These are phyloP conservation scores for Solanum bukasovii DNA, from an alignment of 257 asterid species.

Conservation along the genomic window DNA sequence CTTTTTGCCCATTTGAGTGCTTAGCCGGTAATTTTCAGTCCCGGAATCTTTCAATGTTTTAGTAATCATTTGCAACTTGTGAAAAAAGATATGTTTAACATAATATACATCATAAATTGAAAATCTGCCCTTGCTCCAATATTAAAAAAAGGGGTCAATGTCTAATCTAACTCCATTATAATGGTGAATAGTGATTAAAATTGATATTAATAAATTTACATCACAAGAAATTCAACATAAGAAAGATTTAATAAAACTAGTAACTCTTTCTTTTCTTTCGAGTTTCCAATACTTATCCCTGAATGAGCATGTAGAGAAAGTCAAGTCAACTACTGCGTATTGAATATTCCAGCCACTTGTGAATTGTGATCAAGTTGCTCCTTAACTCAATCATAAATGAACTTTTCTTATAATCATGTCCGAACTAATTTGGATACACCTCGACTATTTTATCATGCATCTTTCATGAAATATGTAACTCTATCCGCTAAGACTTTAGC, in stretches of 20 bases:
- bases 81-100: neutral
- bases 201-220: neutral
- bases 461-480: neutral
- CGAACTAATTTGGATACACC: neutral
- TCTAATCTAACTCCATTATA: neutral
- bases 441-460: neutral
- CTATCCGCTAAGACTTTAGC: neutral
- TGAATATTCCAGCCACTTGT: neutral
- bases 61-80: neutral
- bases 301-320: neutral
- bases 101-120: neutral
- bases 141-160: neutral
- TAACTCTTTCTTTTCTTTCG: neutral
- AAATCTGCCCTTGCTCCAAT: neutral
- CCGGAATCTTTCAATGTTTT: neutral
- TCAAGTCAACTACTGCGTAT: neutral
- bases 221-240: neutral
- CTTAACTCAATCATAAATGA: neutral
- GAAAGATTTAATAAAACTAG: neutral
- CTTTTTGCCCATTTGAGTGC: too few relatives aligned
- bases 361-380: neutral
- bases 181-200: neutral
- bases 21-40: too few relatives aligned
- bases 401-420: neutral
- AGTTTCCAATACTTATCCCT: neutral